Base-by-base conservation (phyloP, 2,329 filamentous ascomycete species). In the Cladosporium sp. region DNA sequence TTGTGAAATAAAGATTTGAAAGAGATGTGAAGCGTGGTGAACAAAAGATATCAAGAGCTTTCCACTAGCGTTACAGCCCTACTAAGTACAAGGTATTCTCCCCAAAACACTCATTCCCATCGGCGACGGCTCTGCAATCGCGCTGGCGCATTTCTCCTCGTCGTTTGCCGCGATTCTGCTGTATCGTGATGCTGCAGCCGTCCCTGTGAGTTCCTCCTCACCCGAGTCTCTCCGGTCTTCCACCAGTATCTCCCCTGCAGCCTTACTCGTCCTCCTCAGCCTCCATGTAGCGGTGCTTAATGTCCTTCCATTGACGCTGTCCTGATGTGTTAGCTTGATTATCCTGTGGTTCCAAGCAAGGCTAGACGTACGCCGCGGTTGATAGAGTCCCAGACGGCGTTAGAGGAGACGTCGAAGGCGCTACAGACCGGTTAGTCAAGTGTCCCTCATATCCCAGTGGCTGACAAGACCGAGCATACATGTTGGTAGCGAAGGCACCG, bases 231-330 rank as follows among this genome's bases (percentile, higher is more conserved):
- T 36, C 30, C 37, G n/a, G 22, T 34, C 17, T 22, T 24, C 29
- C 19, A 19, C 17, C 27, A 4, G 57, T 70, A 65, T 37, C 71
- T 73, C 54, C 85, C 84, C 57, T 85, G 81, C 59, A 84, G 84
- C 58, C 38, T 20, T 61, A 58, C 50, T 87, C 84, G 51, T 77
- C 81, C 54, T 79, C 78, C 74, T 88, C 68, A 30, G 58, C 54
- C 39, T 64, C 75, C 65, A 95, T 72, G 73, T 96, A 99, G 74
- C 81, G 85, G 72, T 85, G 77, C 77, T 95, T 92, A 78, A 99
- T 96, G 72, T 99, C 93, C 82, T 96, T 96, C 93, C 93, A 97
- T 95, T 96, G 92, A 68, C 92, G 89, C 92, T 97, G 68, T 63
- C 53, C 17, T 9, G n/a, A 3, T n/a, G 1, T 20, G 58, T 69